Percentiles rank a stretch among this genome's conserved stretches.
phyloP scores from a whole-genome alignment of 345 rosid genomes.

The Lenwebbia sp. region DNA sequence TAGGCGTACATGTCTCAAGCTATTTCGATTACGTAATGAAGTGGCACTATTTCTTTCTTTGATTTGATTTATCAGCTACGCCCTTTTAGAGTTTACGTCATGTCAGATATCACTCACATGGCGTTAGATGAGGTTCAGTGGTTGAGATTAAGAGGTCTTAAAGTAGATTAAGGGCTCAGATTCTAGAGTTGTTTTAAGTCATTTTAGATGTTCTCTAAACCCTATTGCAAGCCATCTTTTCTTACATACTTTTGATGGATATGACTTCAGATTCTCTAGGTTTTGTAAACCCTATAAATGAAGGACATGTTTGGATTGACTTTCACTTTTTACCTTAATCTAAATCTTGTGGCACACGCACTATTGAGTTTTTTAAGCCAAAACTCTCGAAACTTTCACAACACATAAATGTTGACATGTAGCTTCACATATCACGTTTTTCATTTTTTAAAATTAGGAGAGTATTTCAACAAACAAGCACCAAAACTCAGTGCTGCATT shows the following conservation, averaged over 20 bases:
- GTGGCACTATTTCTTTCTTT: background rate
- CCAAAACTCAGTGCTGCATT: background rate
- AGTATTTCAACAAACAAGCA: background rate
- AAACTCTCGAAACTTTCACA: background rate
- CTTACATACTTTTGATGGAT: background rate
- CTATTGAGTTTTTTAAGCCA: background rate
- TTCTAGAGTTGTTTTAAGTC: background rate
- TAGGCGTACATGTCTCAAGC: background rate
- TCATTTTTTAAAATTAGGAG: background rate
- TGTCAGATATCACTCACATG: background rate
- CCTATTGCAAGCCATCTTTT: background rate
- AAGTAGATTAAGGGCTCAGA: background rate
- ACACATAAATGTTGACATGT: background rate
- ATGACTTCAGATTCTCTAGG: background rate
- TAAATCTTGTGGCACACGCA: background rate
- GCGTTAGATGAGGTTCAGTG: background rate
- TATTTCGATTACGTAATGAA: background rate
- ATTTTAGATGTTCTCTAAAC: background rate
- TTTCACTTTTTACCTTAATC: background rate
- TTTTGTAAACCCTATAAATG: background rate
- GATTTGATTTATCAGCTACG: background rate
- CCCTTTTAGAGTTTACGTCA: background rate
- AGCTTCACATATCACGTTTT: too few species aligned
- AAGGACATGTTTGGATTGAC: background rate
- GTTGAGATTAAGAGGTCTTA: background rate